Evolutionary conservation across 2,329 filamentous ascomycete genomes (phyloP), one percentile per base, ranked within the genome.

Genomic region (Aulographum hederae): DNA sequence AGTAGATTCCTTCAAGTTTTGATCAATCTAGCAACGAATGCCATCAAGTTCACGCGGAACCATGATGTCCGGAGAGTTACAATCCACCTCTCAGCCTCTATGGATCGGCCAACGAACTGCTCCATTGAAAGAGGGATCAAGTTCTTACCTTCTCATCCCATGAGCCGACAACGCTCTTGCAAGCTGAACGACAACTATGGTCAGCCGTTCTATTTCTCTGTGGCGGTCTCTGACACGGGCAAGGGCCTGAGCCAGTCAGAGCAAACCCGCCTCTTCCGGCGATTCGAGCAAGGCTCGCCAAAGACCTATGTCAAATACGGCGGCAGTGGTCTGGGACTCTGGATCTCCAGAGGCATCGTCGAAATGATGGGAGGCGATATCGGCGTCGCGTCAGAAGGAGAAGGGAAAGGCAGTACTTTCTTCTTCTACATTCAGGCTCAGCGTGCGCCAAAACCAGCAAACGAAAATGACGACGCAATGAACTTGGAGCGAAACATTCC

Each of bases 311-410:
- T 43, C 17, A 41, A 50, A 10, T 52, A 52, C 18, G 49, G 50
- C 21, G 21, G 21, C 21, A 10, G 10, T 25, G 21, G 21, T n/a
- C 21, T 25, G 10, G 21, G 21, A n/a, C 41, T 53, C 5, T 53
- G 51, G 37, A 52, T 53, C 28, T 52, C 48, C 1, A 41, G 46
- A 6, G 43, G 48, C 33, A 43, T 53, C 3, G 41, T 46, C n/a
- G 48, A 50, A 33, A 41, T 51, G 2, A 49, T 52, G 23, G 50
- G 49, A 6, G 50, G 50, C 4, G 41, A 46, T 15, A 51, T 53
- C 14, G 50, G 49, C 5, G 46, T 50, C 12, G 39, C 42, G 2
- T 53, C 50, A 0, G 34, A 44, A 32, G 38, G 44, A 4, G 45
- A 43, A 5, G 33, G 40, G 4, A n/a, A n/a, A n/a, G 50, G 50